Conservation (phyloP, 148 eudicot species). For the Fallopia convolvulus region DNA sequence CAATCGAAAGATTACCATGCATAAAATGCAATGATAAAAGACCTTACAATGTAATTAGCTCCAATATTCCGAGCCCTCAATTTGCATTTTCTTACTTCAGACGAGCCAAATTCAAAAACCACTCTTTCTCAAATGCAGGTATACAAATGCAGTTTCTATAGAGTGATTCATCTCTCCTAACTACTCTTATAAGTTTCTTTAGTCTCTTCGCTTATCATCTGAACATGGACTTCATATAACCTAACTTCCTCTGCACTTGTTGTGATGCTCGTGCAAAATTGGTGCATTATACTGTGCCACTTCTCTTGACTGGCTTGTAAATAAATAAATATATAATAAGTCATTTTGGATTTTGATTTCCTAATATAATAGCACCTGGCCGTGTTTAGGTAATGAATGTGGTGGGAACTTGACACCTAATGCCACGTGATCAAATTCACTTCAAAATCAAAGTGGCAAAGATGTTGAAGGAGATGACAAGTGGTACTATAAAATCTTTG, state of each 20-base stretch:
- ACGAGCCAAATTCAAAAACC: neutral
- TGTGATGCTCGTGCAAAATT: neutral
- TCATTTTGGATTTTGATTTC: neutral
- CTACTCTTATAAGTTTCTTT: neutral
- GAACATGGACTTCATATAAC: neutral
- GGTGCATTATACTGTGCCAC: neutral
- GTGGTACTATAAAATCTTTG: no score
- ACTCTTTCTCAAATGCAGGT: neutral
- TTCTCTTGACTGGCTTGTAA: neutral
- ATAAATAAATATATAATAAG: neutral
- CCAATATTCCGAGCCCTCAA: no score
- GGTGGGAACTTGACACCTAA: slow-evolving; percentile 24
- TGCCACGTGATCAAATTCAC: slow-evolving; percentile 24
- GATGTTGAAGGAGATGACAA: slow-evolving; percentile 32
- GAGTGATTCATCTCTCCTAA: neutral
- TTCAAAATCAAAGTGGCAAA: slow-evolving; percentile 20
- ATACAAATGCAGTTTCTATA: neutral
- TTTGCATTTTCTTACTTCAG: neutral
- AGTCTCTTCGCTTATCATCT: neutral
- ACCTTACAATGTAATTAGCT: no score
- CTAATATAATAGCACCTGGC: slow-evolving; percentile 40
- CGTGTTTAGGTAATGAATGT: slow-evolving; percentile 59
- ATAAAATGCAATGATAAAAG: no score
- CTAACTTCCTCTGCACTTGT: neutral
- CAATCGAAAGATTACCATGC: no score